Conservation (phyloP, 441 rosid species). For the Gossypium laxum region DNA sequence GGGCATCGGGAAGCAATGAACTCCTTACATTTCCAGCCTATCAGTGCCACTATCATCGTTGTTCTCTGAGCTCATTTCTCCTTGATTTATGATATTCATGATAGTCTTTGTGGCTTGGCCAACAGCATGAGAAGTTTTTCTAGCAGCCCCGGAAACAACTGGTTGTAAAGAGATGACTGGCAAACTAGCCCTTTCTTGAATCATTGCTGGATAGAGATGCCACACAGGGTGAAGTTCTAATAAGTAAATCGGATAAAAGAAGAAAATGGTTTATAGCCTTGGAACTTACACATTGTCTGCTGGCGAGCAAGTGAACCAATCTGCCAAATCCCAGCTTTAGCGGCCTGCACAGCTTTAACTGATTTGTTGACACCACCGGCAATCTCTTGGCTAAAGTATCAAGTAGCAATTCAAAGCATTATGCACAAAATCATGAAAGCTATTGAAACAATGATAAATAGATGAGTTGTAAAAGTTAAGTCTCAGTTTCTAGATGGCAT, state of each 20-base stretch:
- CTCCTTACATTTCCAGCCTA: constrained; percentile 30
- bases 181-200: constrained; percentile 77
- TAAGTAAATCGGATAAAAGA: not conserved
- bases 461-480: not conserved
- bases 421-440: constrained; percentile 1
- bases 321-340: constrained; percentile 75
- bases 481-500: not conserved
- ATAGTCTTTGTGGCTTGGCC: constrained; percentile 68
- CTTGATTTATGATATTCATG: constrained; percentile 43
- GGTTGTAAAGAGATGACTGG: constrained; percentile 71
- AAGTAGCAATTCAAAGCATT: constrained; percentile 5
- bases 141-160: constrained; percentile 67
- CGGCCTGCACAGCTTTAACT: constrained; percentile 75
- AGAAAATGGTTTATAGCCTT: not conserved
- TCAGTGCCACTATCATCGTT: constrained; percentile 33
- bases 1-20: not conserved
- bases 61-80: constrained; percentile 31
- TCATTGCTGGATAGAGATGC: constrained; percentile 49
- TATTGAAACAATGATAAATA: not conserved
- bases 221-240: not conserved
- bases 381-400: constrained; percentile 61
- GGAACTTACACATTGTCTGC: constrained; percentile 56
- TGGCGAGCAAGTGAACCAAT: constrained; percentile 72
- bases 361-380: constrained; percentile 80
- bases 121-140: constrained; percentile 67